Conservation (phyloP, 2,329 filamentous ascomycete genomes). For the Penicillium sp. region DNA sequence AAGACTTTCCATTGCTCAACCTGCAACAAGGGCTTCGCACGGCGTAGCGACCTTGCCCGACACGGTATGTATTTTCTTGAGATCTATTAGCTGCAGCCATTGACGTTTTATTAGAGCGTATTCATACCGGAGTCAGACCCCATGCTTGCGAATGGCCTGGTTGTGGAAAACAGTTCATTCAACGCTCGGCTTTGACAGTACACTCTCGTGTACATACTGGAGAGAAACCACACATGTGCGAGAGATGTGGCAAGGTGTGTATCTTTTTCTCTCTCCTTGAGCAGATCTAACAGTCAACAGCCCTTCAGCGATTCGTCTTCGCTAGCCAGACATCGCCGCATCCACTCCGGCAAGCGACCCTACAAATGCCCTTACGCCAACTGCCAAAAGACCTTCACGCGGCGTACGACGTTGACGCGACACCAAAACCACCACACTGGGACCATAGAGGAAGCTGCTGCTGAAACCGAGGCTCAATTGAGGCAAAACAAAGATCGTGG, state of each 20-base stretch:
- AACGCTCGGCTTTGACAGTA: conserved; percentile 90
- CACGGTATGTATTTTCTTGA: conserved; percentile 66
- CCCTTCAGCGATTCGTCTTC: conserved; percentile 97
- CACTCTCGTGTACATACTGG: conserved; percentile 95
- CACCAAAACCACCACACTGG: conserved; percentile 96
- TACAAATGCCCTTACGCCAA: conserved; percentile 98
- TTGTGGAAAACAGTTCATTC: conserved; percentile 96
- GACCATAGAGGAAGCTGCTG: conserved; percentile 89
- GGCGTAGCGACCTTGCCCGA: conserved; percentile 87
- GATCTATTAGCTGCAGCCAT: neutral
- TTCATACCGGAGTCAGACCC: conserved; percentile 86
- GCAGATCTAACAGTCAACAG: conserved; percentile 47
- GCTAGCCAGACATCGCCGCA: conserved; percentile 85
- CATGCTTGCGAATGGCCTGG: conserved; percentile 87
- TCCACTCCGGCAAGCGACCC: conserved; percentile 90
- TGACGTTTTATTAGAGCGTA: conserved; percentile 66
- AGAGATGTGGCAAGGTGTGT: conserved; percentile 88
- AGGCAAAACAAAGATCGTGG: conserved; percentile 52
- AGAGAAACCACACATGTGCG: conserved; percentile 97
- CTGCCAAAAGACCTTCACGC: conserved; percentile 97
- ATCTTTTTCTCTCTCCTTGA: neutral
- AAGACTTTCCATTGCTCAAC: conserved; percentile 88
- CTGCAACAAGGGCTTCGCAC: conserved; percentile 87
- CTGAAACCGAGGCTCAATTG: conserved; percentile 80
- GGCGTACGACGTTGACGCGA: conserved; percentile 88